These are phyloP conservation scores for Leptographium procerum DNA, from an alignment of 2,329 filamentous ascomycete species.

Conservation along the genomic window DNA sequence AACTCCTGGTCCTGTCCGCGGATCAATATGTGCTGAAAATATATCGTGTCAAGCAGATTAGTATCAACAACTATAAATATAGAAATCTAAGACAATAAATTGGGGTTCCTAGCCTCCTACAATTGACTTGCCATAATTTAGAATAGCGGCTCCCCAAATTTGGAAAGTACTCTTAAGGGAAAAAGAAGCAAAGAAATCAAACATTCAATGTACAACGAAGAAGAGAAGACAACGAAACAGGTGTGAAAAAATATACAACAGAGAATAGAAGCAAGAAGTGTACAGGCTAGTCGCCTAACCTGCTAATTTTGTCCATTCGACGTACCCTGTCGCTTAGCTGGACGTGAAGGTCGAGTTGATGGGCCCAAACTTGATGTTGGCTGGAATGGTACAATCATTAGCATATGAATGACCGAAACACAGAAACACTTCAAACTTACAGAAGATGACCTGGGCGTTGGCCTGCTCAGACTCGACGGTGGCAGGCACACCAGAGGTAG, in stretches of 20 bases:
- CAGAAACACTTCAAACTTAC: slow-evolving; percentile 6
- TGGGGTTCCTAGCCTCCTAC: too few relatives aligned
- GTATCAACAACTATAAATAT: too few relatives aligned
- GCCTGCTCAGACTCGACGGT: slow-evolving; percentile 27
- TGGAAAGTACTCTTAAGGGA: background rate
- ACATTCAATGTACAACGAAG: background rate
- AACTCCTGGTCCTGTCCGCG: too few relatives aligned
- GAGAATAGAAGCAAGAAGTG: background rate
- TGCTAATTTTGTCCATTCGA: background rate
- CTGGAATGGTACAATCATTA: slow-evolving; percentile 4
- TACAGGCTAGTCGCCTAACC: background rate
- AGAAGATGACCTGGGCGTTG: slow-evolving; percentile 26
- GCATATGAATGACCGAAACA: background rate
- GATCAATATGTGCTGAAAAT: too few relatives aligned
- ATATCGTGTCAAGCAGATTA: too few relatives aligned
- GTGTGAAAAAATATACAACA: background rate
- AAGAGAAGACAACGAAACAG: background rate
- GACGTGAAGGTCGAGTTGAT: slow-evolving; percentile 19
- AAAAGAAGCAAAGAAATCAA: background rate
- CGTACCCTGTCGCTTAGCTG: slow-evolving; percentile 2
- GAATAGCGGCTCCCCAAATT: background rate
- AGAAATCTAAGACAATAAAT: too few relatives aligned
- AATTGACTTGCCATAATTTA: background rate
- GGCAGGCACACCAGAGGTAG: slow-evolving; percentile 30
- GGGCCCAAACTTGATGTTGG: slow-evolving; percentile 22